Base-by-base conservation (phyloP, 139 green algal genomes). In the Coelastrella sp. region DNA sequence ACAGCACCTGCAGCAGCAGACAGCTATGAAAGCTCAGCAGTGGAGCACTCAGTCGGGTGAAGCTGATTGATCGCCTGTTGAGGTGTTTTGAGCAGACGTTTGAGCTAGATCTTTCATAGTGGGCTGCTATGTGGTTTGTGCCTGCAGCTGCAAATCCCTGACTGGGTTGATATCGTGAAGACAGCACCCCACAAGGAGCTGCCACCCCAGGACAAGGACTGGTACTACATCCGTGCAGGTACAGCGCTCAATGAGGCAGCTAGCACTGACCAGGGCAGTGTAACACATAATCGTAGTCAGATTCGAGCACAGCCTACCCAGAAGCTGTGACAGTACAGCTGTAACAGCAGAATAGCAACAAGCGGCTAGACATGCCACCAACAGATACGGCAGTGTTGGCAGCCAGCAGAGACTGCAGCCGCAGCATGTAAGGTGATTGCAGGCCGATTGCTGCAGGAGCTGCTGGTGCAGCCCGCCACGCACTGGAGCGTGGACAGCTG, bases 201-300 rank as follows among this genome's bases (percentile, higher is more conserved):
- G 88, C 92, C 97, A 4, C 98, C 98, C 73, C 97, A 97, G 82
- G 97, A 99, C 90, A 95, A 95, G 23, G 98, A 99, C 96, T 99
- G 98, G 98, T 99, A 99, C 95, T 99, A 98, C 95, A 95, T 99
- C 77, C 96, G 98, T 66, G 97, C 98, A 92, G 97, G 96, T 98
- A 93, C 23, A 73, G 83, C 11, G 3, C 74, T 5, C 59, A 58
- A 59, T 75, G 64, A 4, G 7, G 16, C 14, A 54, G 14, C 23
- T 47, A 47, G 32, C 32, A 47, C 32, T 47, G 32, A 47, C 32
- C 32, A 47, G 32, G 64, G 81, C 32, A 87, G 13, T 58, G 8
- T 23, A 76, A 6, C 68, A 23, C 16, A 76, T 6, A 76, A 8
- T 6, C 16, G 68, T 32, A 10, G 16, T 22, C 68, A 76, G 68